Evolutionary conservation across 2,329 filamentous ascomycete genomes (phyloP).

Genomic region (Coniochaeta sp.): DNA sequence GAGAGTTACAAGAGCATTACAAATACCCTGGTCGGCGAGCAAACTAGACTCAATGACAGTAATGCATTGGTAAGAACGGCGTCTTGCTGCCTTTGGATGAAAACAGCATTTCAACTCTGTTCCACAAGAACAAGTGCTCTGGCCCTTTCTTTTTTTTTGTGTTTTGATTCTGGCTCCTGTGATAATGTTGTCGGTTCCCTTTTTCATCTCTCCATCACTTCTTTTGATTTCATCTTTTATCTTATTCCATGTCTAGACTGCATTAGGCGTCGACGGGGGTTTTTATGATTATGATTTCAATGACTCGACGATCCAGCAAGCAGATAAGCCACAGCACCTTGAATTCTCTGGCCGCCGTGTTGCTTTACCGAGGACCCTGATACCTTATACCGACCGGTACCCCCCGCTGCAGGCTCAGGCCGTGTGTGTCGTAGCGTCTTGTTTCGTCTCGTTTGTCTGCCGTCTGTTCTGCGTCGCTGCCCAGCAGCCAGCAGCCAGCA

Average conservation of each 20-base stretch:
- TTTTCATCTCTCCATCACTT: background rate
- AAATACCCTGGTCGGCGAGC: background rate
- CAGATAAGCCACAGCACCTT: background rate
- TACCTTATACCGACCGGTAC: no score
- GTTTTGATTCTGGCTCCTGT: background rate
- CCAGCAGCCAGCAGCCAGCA: conserved; percentile 7
- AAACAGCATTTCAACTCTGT: background rate
- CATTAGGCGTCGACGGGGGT: background rate
- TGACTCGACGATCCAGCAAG: background rate
- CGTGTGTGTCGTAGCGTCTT: background rate
- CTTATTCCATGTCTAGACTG: background rate
- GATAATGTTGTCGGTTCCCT: background rate
- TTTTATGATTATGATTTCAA: background rate
- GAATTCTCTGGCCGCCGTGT: background rate
- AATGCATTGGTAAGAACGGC: background rate
- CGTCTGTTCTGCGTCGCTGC: no score
- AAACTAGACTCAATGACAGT: background rate
- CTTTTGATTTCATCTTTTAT: no score
- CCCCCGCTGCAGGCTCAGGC: background rate
- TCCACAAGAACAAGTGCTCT: background rate
- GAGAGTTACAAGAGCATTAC: background rate
- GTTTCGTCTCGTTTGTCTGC: background rate
- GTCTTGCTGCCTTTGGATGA: background rate
- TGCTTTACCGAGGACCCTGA: background rate
- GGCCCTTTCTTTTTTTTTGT: background rate